Evolutionary conservation across 495 filamentous ascomycete genomes (phyloP), one percentile per base, ranked within the genome.

Genomic region (Terfezia claveryi): DNA sequence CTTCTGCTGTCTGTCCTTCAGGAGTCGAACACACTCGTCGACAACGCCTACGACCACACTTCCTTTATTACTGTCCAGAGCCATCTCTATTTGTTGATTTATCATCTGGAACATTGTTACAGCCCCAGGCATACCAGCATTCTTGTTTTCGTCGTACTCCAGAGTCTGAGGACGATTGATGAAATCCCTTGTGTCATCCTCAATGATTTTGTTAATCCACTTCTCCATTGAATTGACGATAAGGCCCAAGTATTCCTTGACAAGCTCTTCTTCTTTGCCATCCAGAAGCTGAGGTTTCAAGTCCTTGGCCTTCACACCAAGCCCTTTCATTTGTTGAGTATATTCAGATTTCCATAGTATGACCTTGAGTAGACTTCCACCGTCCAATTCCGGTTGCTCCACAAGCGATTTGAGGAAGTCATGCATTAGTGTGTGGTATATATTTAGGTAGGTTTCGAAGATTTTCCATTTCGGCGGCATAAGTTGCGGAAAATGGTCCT

Each of bases 391-490:
- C 4, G 55, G 37, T 38, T 62, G 60, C 20, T 20, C 20, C 20
- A 20, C 20, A 20, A 20, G 20, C 23, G 69, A 74, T 52, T 88
- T 72, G 4, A 99, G 74, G 68, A 85, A 92, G 66, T 94, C 85
- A 66, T 94, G 92, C 88, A 99, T 95, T 60, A 85, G 74, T 55
- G 76, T 74, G 68, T 96, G 91, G 63, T 95, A 99, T 56, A 92
- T 87, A 58, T 81, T 75, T 36, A 79, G 78, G 67, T 92, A 95
- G 16, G 84, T 92, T 64, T 80, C 77, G 70, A 88, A 87, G 52
- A 96, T 93, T 69, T 83, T 89, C 91, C 91, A 99, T 62, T 92
- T 94, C 69, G 91, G 93, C 27, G 91, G 91, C 75, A 94, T 85
- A 53, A 99, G 70, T 38, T 74, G 73, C 51, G 81, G 76, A 80